These are phyloP conservation scores for Scleromitrula shiraiana DNA, from an alignment of 2,329 filamentous ascomycete genomes.

Conservation along the genomic window DNA sequence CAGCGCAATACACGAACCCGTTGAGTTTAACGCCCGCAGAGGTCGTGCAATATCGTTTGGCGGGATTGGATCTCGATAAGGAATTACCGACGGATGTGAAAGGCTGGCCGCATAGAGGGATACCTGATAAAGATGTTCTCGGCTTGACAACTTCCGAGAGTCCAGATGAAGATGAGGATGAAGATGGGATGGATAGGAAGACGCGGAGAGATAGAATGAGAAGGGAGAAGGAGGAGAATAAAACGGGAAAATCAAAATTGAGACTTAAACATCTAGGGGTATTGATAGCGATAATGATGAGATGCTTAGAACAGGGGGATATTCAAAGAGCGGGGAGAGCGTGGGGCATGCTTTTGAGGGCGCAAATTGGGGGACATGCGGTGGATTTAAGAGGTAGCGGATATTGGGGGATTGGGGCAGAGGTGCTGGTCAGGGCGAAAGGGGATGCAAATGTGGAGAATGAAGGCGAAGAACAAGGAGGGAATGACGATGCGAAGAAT, in stretches of 20 bases:
- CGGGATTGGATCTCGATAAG: conserved; percentile 43
- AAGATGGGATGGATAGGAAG: conserved; percentile 10
- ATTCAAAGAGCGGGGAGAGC: conserved; percentile 64
- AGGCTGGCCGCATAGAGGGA: conserved; percentile 45
- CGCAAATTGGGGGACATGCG: conserved; percentile 43
- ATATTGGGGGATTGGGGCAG: conserved; percentile 78
- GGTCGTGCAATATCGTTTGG: conserved; percentile 45
- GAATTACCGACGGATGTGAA: conserved; percentile 31
- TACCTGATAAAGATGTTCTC: conserved; percentile 21
- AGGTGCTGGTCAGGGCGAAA: conserved; percentile 60
- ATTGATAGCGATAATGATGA: conserved; percentile 62
- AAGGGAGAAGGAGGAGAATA: conserved; percentile 7
- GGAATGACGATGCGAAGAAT: conserved; percentile 7
- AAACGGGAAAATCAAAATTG: conserved; percentile 23
- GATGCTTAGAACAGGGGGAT: conserved; percentile 62
- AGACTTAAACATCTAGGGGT: conserved; percentile 53
- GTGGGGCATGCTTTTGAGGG: conserved; percentile 64
- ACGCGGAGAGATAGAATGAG: conserved; percentile 2
- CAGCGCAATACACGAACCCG: conserved; percentile 38
- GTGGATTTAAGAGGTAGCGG: conserved; percentile 63
- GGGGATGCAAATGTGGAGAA: conserved; percentile 14
- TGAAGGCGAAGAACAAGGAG: conserved; percentile 7
- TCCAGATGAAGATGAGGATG: conserved; percentile 8
- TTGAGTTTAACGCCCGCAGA: conserved; percentile 45
- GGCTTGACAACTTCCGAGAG: not conserved